Percentiles rank a stretch among this genome's conserved stretches.
These are phyloP conservation scores for Fusarium pseudocircinatum DNA, from an alignment of 2,329 filamentous ascomycete genomes.

Conservation along the genomic window DNA sequence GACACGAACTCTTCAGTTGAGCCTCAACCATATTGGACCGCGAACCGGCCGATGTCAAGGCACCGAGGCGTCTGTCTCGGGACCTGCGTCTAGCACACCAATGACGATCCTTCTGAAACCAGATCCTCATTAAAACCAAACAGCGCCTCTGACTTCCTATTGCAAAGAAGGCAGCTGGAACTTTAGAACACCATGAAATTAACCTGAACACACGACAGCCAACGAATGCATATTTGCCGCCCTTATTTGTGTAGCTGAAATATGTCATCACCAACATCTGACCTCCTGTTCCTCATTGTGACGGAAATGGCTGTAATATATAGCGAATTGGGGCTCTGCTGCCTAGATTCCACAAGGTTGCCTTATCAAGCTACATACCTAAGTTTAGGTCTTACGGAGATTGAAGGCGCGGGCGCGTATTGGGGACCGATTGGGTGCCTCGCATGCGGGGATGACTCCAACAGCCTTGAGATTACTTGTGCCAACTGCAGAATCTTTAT, in stretches of 20 bases:
- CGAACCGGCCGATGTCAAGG: not conserved
- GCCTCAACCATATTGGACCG: not conserved
- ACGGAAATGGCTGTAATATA: not conserved
- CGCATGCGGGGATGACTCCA: not conserved
- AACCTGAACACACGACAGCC: not conserved
- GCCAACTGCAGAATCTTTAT: not conserved
- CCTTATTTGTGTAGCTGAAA: not conserved
- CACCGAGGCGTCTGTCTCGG: not conserved
- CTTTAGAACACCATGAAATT: not conserved
- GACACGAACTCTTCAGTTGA: not conserved
- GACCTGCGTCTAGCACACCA: not conserved
- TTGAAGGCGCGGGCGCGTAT: not conserved
- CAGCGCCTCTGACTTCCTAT: not conserved
- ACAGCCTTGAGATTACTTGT: not conserved
- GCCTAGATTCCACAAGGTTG: not conserved
- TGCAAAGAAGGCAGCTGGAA: not conserved
- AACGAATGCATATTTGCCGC: not conserved
- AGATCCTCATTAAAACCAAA: not conserved
- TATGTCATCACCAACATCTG: not conserved
- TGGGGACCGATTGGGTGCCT: not conserved
- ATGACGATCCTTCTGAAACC: not conserved
- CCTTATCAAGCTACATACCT: not conserved
- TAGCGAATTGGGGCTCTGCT: not conserved
- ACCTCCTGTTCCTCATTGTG: not conserved
- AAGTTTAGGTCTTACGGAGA: not conserved